These are phyloP conservation scores for Aureobasidium zeae DNA, from an alignment of 2,329 filamentous ascomycete genomes.

Conservation along the genomic window DNA sequence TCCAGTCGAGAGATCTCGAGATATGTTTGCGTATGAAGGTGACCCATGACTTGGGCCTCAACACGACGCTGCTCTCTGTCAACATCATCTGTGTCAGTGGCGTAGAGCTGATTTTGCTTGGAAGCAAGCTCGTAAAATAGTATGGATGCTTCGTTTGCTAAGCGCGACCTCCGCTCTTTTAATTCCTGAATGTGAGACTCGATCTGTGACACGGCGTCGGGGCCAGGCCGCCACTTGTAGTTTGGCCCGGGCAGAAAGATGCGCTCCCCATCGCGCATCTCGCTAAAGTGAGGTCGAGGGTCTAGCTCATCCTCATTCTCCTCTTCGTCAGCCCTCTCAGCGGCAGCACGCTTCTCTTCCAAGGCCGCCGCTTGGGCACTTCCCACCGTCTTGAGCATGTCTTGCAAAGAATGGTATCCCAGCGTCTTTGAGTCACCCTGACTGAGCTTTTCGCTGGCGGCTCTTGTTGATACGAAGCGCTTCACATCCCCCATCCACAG, in stretches of 20 bases:
- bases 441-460: neutral
- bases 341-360: neutral
- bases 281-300: conserved; percentile 17
- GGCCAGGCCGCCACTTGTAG: conserved; percentile 16
- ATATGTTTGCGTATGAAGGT: conserved; percentile 19
- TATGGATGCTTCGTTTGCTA: conserved; percentile 18
- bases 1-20: conserved; percentile 16
- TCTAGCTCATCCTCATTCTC: conserved; percentile 15
- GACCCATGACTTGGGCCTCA: conserved; percentile 17
- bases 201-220: conserved; percentile 12
- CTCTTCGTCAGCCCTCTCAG: neutral
- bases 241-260: conserved; percentile 17
- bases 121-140: conserved; percentile 19
- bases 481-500: conserved; percentile 10
- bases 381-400: conserved; percentile 1
- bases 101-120: conserved; percentile 17
- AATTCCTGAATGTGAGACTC: conserved; percentile 17
- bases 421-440: neutral
- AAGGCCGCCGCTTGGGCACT: neutral
- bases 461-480: neutral
- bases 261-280: conserved; percentile 17
- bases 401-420: conserved; percentile 4
- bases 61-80: conserved; percentile 9
- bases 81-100: conserved; percentile 4
- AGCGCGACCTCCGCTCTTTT: conserved; percentile 2